Conservation (phyloP, 73 alveolate genomes). For the Paramecium biaurelia region DNA sequence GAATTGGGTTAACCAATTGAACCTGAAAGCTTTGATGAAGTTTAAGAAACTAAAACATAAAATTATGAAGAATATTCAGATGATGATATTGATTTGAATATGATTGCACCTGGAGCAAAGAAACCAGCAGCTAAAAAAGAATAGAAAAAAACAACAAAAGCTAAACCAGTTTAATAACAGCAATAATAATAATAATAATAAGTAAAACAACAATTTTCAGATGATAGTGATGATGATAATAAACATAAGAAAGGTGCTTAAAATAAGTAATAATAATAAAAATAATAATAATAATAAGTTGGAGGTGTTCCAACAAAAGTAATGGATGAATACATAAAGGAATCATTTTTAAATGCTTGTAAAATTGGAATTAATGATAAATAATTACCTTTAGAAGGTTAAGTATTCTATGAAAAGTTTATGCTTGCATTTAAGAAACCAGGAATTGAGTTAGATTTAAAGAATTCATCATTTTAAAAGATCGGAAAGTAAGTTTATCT, state of each 20-base stretch:
- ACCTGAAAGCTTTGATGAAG: conserved; percentile 16
- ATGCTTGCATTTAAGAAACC: background rate
- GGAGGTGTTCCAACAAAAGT: conserved; percentile 39
- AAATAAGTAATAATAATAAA: background rate
- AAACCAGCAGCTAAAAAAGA: background rate
- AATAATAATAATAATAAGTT: background rate
- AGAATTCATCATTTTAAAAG: conserved; percentile 26
- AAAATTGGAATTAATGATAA: conserved; percentile 30
- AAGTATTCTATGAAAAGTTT: conserved; percentile 30
- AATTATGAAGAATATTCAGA: conserved; percentile 15
- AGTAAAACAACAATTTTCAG: background rate
- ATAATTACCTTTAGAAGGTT: conserved; percentile 42
- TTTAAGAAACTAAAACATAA: background rate
- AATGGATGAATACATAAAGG: conserved; percentile 41
- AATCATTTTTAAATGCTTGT: conserved; percentile 45
- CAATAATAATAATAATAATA: background rate
- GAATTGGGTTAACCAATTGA: background rate
- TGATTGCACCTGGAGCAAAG: conserved; percentile 25
- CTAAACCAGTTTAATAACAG: background rate
- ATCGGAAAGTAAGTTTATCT: background rate
- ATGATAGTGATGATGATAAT: conserved; percentile 10
- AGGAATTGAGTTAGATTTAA: conserved; percentile 23
- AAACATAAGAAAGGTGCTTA: background rate
- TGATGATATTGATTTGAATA: conserved; percentile 20
- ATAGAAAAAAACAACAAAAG: background rate